Base-by-base conservation (phyloP, 1,139 yeast genomes). In the Geotrichum phurueaensis region DNA sequence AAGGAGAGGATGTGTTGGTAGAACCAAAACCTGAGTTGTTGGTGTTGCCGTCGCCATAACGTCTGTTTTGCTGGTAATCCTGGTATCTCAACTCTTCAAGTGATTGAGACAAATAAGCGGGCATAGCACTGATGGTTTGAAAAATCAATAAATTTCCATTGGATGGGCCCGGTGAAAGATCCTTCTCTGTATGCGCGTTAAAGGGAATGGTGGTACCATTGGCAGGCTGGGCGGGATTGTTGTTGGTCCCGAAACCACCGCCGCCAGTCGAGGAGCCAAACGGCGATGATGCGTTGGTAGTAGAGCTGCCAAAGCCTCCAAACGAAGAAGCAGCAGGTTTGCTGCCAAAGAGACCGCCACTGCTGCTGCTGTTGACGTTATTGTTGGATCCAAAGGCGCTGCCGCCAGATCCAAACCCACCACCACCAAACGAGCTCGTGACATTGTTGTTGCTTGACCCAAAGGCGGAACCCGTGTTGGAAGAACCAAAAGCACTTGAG, bases 31-130 rank as follows among this genome's bases (percentile, higher is more conserved):
- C 33, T 2, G 56, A 62, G 9, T 63, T 57, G 22, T 22, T 55
- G 3, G 63, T 51, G 29, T 71, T 69, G 45, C 73, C 62, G 59
- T 74, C 79, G n/a, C 87, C 88, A 65, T 69, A 84, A 61, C 85
- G 82, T 66, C 96, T 80, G 64, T 84, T 84, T 65, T 85, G 89
- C 69, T 85, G 84, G 72, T 94, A 94, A 75, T 94, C 99, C 73
- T 88, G 94, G 67, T 83, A 77, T 72, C 99, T 82, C 74, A 94
- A 81, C 73, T 94, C 99, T 73, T 92, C 97, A 69, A 86, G 83
- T 0, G 96, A 88, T 69, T 76, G 89, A 69, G 85, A 85, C 66
- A 81, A 80, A 72, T 94, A 94, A 70, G 90, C 96, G 15, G 96
- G 96, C 98, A 94, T 92, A 51, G 89, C 82, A 23, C 88, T 79